A percentile compares a stretch with the other conserved stretches of the same genome.
These are phyloP conservation scores for Penicillium brevicompactum DNA, from an alignment of 2,329 filamentous ascomycete species.

Conservation along the genomic window DNA sequence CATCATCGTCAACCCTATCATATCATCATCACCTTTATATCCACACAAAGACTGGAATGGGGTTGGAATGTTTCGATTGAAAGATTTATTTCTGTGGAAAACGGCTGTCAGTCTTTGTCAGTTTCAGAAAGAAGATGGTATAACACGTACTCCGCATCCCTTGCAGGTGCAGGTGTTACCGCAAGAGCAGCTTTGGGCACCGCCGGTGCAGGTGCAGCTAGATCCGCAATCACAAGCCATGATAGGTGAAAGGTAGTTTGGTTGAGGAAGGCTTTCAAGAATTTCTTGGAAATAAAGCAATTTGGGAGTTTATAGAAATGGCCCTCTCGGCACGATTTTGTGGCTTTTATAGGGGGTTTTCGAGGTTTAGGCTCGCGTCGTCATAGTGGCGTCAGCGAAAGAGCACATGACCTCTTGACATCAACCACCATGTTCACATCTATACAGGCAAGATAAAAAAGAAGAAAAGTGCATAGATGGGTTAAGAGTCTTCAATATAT, in stretches of 20 bases:
- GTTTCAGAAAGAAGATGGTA: neutral
- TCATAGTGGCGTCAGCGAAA: constrained; percentile 25
- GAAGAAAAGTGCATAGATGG: neutral
- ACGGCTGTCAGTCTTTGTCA: constrained; percentile 8
- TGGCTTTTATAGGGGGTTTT: neutral
- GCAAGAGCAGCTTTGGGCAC: constrained; percentile 36
- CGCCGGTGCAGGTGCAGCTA: constrained; percentile 37
- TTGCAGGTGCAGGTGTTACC: constrained; percentile 38
- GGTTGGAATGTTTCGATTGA: neutral
- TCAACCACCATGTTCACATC: neutral
- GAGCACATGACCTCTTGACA: neutral
- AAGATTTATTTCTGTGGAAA: constrained; percentile 27
- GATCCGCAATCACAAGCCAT: constrained; percentile 41
- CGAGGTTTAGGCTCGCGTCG: constrained; percentile 10
- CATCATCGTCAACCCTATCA: too few species aligned
- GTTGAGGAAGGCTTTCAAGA: neutral
- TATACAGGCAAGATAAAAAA: neutral
- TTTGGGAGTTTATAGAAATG: neutral
- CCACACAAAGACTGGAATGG: neutral
- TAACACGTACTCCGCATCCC: constrained; percentile 42
- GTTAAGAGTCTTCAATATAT: neutral
- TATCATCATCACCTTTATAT: neutral
- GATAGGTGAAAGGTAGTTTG: constrained; percentile 9
- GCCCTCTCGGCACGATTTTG: constrained; percentile 7
- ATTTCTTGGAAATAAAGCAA: neutral